Evolutionary conservation across 495 filamentous ascomycete species (phyloP).

Genomic region (Rhizodiscina lignyota): DNA sequence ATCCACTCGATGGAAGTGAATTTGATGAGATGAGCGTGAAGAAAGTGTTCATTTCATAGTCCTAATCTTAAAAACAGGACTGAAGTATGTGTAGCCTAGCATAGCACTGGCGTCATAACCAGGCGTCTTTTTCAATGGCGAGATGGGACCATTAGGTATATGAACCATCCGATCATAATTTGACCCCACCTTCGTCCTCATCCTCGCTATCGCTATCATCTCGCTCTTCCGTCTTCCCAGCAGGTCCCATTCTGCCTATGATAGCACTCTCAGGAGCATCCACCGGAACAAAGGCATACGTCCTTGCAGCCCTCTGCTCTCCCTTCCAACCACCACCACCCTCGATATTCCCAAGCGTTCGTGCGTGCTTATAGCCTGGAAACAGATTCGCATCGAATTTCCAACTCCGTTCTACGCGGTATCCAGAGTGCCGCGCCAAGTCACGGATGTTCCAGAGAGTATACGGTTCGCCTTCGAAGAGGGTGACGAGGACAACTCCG

Average conservation of each 20-base stretch:
- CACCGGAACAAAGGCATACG: constrained; percentile 47
- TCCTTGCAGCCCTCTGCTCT: constrained; percentile 56
- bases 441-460: constrained; percentile 88
- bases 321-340: constrained; percentile 52
- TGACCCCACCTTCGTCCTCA: too few species aligned
- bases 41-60: constrained; percentile 71
- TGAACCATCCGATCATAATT: too few species aligned
- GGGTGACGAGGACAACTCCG: constrained; percentile 64
- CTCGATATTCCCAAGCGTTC: constrained; percentile 69
- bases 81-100: too few species aligned
- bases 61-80: too few species aligned
- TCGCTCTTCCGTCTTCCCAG: neutral
- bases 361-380: constrained; percentile 71
- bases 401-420: constrained; percentile 63
- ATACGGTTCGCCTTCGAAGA: constrained; percentile 89
- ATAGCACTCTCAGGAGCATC: too few species aligned
- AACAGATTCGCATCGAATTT: constrained; percentile 58
- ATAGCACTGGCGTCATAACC: too few species aligned
- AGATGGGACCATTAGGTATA: too few species aligned
- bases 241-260: neutral
- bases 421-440: constrained; percentile 60
- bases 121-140: too few species aligned
- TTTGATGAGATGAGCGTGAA: constrained; percentile 45
- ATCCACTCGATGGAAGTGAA: constrained; percentile 52
- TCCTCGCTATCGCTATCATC: neutral